Conservation (phyloP, 2,329 filamentous ascomycete species). For the Colletotrichum eremochloae region DNA sequence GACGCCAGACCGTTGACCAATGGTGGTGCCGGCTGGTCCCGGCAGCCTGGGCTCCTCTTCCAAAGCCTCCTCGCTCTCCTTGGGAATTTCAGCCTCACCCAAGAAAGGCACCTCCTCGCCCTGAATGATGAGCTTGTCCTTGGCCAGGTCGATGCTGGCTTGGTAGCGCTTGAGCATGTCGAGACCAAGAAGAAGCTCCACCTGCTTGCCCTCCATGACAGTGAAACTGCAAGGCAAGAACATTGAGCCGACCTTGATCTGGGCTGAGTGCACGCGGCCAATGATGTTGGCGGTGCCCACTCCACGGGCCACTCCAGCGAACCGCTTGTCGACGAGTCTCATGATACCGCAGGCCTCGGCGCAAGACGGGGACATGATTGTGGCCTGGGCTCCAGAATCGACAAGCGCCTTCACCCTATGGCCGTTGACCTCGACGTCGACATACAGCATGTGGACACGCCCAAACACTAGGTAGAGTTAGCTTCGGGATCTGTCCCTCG, state of each 20-base stretch:
- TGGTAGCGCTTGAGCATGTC: constrained; percentile 99
- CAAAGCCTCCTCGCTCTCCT: constrained; percentile 78
- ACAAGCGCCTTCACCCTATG: constrained; percentile 95
- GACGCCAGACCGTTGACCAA: constrained; percentile 86
- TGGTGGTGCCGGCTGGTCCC: constrained; percentile 89
- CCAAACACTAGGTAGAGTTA: constrained; percentile 79
- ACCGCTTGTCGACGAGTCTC: constrained; percentile 92
- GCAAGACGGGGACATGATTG: constrained; percentile 97
- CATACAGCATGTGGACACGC: constrained; percentile 94
- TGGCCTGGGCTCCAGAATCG: constrained; percentile 96
- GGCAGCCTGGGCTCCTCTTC: constrained; percentile 85
- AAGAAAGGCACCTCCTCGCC: constrained; percentile 91
- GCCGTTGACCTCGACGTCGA: constrained; percentile 94
- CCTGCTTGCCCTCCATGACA: constrained; percentile 98
- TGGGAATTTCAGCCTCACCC: constrained; percentile 95
- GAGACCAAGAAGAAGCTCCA: constrained; percentile 91
- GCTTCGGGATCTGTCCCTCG: neutral
- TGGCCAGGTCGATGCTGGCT: constrained; percentile 88
- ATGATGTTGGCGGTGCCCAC: constrained; percentile 96
- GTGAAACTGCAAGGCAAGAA: constrained; percentile 96
- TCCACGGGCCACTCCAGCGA: constrained; percentile 90
- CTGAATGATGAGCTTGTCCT: constrained; percentile 88
- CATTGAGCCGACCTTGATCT: constrained; percentile 90
- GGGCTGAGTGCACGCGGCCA: constrained; percentile 93
- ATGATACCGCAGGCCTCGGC: constrained; percentile 95